Base-by-base conservation (phyloP, 2,329 filamentous ascomycete genomes). In the Periconia digitata region DNA sequence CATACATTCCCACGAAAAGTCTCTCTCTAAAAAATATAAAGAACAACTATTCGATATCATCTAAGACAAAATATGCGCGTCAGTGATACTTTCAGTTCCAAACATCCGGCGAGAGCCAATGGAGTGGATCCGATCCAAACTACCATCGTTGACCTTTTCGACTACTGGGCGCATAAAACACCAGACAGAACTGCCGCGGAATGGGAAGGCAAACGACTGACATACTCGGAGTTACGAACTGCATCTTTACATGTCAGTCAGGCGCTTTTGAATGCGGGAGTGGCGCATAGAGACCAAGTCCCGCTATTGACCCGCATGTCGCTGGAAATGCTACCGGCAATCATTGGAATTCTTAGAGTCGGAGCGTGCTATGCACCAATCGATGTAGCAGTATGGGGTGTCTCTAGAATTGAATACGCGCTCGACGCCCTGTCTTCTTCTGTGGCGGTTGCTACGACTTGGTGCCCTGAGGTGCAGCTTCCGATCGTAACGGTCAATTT, bases 301-400 rank as follows among this genome's bases (percentile, higher is more conserved):
- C 48, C 51, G 21, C 40, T 54, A 23, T 38, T 54, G 21, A 46
- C 48, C 15, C 16, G 39, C 17, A 54, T 50, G 47, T 54, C 48
- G 17, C 42, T 51, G 7, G 45, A 54, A 20, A 48, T 54, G 44
- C 12, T 54, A 12, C 44, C 51, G 17, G 46, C 48, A 22, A 32
- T 57, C 12, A 41, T 57, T 8, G 54, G 49, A 2, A 51, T 57
- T 23, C n/a, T 51, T 12, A 35, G 52, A 29, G 41, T 51, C 5
- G 52, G 52, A 16, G 42, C 37, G 13, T 39, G 45, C 20, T 57
- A 47, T 39, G 50, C 44, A 3, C 54, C 54, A 12, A 42, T 57
- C 27, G 54, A 57, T 44, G 40, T 54, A 10, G 51, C 39, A 8
- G 46, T 34, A 8, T 54, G 47, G 51, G 42, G 51, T 22, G 7